Base-by-base conservation (phyloP, 2,329 filamentous ascomycete genomes). In the Hymenoscyphus infarciens region DNA sequence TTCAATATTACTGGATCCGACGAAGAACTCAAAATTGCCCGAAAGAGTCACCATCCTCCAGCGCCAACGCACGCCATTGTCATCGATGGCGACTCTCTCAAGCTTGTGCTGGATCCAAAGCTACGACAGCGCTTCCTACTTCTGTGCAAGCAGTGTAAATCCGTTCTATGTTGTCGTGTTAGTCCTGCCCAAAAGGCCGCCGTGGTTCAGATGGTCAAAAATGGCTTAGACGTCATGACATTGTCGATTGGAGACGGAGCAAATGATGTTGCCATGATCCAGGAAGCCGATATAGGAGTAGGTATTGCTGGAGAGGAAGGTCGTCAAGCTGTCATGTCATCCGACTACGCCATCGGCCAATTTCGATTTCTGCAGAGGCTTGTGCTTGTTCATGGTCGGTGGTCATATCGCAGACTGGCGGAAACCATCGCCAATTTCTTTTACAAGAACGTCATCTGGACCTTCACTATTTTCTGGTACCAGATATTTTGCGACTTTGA, bases 361-460 rank as follows among this genome's bases (percentile, higher is more conserved):
- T 97, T 97, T 80, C 85, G 92, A 49, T 97, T 91, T 79, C 81
- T 97, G 59, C 88, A 92, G 70, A 83, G 93, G 61, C 81, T 97
- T 64, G 84, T 97, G 33, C 83, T 97, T 22, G 92, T 97, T 4
- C 93, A 97, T 74, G 93, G 93, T 63, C 86, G 93, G 63, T 97
- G 93, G 91, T 97, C 92, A n/a, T 99, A 99, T 78, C 86, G 94
- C 60, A 87, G 95, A 70, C 80, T 99, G 75, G 92, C 89, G 33
- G 95, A 99, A 79, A 91, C 89, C 56, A 97, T 96, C 72, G 92
- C 92, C 75, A 99, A 99, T 76, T 99, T 99, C 83, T 99, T 99
- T 82, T 99, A 98, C 86, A 99, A 99, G 89, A 99, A 98, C 80
- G 90, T 99, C 77, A 89, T 98, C 59, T 99, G 95, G 95, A 95